These are phyloP conservation scores for Diaporthe citriasiana DNA, from an alignment of 2,329 filamentous ascomycete species.

Conservation along the genomic window DNA sequence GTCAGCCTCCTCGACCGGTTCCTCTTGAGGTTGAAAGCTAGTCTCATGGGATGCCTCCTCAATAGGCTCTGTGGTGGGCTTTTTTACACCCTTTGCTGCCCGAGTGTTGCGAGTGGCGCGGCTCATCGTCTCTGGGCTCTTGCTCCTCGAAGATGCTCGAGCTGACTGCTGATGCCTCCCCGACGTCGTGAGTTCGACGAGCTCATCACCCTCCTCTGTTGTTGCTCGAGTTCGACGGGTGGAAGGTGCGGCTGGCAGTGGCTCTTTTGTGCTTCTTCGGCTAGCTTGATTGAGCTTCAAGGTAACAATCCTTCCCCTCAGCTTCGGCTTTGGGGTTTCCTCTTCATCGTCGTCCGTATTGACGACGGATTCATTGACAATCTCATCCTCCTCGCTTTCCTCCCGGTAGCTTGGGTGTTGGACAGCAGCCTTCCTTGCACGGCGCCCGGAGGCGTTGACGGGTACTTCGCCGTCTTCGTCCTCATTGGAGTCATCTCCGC, in stretches of 20 bases:
- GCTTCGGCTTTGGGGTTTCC: conserved; percentile 46
- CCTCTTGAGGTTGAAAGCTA: conserved; percentile 45
- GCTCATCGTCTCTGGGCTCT: conserved; percentile 66
- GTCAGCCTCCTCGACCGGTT: conserved; percentile 47
- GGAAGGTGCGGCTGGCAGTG: conserved; percentile 36
- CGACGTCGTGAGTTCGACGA: conserved; percentile 72
- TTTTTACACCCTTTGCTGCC: conserved; percentile 65
- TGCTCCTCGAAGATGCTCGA: conserved; percentile 66
- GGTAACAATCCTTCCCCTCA: conserved; percentile 59
- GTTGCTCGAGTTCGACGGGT: conserved; percentile 67
- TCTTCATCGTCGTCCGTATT: conserved; percentile 49
- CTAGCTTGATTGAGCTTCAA: conserved; percentile 53
- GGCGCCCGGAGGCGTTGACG: conserved; percentile 63
- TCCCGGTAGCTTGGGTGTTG: conserved; percentile 64
- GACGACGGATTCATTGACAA: conserved; percentile 46
- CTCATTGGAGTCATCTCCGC: conserved; percentile 58
- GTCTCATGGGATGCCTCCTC: conserved; percentile 69
- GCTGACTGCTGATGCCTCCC: conserved; percentile 68
- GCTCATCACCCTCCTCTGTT: conserved; percentile 68
- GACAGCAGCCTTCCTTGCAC: conserved; percentile 62
- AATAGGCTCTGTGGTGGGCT: conserved; percentile 61
- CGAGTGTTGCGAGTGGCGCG: conserved; percentile 62
- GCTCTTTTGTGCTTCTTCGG: conserved; percentile 37
- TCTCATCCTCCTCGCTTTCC: conserved; percentile 58
- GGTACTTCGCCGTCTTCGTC: conserved; percentile 57